Percentiles rank a stretch among this genome's conserved stretches.
Conservation (phyloP, 192 early-diverging fungal genomes). For the Cetraspora pellucida region DNA sequence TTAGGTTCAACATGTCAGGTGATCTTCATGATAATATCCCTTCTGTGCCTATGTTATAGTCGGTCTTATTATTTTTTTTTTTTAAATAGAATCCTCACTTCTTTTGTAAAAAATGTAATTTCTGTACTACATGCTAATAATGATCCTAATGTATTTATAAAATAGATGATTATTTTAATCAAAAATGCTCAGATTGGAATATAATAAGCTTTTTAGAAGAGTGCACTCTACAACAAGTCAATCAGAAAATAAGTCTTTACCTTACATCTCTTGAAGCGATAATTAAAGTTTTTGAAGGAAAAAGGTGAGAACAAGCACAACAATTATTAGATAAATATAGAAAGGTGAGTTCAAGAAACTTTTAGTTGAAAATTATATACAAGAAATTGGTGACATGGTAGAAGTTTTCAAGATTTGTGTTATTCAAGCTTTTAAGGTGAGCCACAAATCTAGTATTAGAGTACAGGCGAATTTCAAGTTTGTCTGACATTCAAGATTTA, state of each 20-base stretch:
- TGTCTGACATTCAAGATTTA: neutral
- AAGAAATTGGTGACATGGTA: neutral
- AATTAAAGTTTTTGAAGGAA: neutral
- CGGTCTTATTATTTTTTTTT: no score
- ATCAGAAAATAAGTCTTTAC: constrained; percentile 6
- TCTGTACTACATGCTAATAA: no score
- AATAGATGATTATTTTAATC: no score
- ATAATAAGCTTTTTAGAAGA: constrained; percentile 22
- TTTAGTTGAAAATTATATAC: neutral
- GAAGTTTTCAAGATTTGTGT: neutral
- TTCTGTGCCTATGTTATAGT: no score
- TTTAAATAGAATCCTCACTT: no score
- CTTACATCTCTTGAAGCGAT: constrained; percentile 7
- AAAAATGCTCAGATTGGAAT: neutral
- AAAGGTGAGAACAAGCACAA: constrained; percentile 2
- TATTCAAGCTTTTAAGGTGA: neutral
- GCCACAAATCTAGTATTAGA: neutral
- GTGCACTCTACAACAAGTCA: neutral
- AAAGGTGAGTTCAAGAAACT: neutral
- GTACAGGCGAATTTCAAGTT: neutral
- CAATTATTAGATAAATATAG: neutral
- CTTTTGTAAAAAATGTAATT: no score
- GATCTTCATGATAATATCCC: no score
- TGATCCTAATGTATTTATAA: no score
- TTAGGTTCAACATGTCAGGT: no score